These are phyloP conservation scores for Amyloporia xantha DNA, from an alignment of 768 basidiomycete genomes.

Conservation along the genomic window DNA sequence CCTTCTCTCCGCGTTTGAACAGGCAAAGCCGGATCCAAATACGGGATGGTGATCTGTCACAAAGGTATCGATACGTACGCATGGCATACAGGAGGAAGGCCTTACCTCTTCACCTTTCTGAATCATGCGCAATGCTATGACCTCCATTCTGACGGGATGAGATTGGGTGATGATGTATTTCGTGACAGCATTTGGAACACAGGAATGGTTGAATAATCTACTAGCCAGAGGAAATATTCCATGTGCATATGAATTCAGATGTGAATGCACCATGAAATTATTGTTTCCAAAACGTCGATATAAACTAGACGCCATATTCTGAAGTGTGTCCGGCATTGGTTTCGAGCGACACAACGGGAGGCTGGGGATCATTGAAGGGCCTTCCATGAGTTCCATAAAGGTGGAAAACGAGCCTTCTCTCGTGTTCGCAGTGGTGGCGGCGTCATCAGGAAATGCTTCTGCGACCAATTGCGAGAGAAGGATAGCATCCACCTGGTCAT, in stretches of 20 bases:
- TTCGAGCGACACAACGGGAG: background rate
- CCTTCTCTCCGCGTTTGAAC: conserved; percentile 52
- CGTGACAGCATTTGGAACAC: conserved; percentile 63
- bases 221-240: conserved; percentile 75
- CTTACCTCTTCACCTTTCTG: conserved; percentile 56
- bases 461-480: conserved; percentile 60
- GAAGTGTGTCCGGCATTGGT: background rate
- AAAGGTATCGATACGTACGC: conserved; percentile 1
- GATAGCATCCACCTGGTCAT: conserved; percentile 55
- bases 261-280: conserved; percentile 73
- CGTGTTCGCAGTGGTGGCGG: background rate
- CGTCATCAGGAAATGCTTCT: conserved; percentile 23
- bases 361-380: conserved; percentile 2
- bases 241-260: conserved; percentile 62
- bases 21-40: conserved; percentile 68
- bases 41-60: conserved; percentile 62
- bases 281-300: conserved; percentile 72
- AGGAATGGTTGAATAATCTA: conserved; percentile 80
- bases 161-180: conserved; percentile 44
- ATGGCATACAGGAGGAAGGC: too few relatives aligned
- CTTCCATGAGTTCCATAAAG: conserved; percentile 22
- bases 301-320: conserved; percentile 21
- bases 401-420: conserved; percentile 3
- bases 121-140: conserved; percentile 58
- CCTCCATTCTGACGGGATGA: conserved; percentile 47